Evolutionary conservation across 805 yeast species (phyloP).

Genomic region (Candida cerambycidarum): DNA sequence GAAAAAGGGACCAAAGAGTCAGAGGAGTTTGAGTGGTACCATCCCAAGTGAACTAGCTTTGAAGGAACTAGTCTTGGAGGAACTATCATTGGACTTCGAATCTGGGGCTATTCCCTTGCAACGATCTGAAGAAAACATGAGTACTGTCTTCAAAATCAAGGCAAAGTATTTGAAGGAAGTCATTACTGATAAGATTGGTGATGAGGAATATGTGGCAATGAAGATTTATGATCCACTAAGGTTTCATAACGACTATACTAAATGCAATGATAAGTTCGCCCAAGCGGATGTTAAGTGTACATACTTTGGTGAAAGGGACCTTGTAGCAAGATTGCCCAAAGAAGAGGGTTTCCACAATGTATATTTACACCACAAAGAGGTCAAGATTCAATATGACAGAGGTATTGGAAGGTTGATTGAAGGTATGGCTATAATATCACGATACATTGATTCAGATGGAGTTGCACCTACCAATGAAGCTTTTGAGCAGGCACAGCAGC

Average conservation of each 20-base stretch:
- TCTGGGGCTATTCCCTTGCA: slow-evolving; percentile 1
- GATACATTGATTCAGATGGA: neutral
- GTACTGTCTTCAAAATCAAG: slow-evolving; percentile 5
- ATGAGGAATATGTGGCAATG: slow-evolving; percentile 1
- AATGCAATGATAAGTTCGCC: neutral
- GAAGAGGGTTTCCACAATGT: neutral
- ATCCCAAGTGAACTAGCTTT: no score
- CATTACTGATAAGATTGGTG: slow-evolving; percentile 1
- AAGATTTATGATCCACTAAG: slow-evolving; percentile 3
- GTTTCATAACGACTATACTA: neutral
- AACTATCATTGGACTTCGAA: neutral
- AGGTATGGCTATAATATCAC: neutral
- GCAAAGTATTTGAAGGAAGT: neutral
- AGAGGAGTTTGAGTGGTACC: neutral
- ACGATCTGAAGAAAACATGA: neutral
- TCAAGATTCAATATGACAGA: neutral
- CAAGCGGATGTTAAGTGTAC: neutral
- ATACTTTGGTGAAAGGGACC: neutral
- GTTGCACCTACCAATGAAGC: neutral
- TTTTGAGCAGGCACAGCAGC: neutral
- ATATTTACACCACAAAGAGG: neutral
- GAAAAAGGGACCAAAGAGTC: neutral
- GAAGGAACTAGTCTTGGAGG: no score
- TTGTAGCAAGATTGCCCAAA: neutral
- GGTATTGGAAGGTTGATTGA: neutral